Conservation (phyloP, 345 rosid genomes). For the Geranium brycei region DNA sequence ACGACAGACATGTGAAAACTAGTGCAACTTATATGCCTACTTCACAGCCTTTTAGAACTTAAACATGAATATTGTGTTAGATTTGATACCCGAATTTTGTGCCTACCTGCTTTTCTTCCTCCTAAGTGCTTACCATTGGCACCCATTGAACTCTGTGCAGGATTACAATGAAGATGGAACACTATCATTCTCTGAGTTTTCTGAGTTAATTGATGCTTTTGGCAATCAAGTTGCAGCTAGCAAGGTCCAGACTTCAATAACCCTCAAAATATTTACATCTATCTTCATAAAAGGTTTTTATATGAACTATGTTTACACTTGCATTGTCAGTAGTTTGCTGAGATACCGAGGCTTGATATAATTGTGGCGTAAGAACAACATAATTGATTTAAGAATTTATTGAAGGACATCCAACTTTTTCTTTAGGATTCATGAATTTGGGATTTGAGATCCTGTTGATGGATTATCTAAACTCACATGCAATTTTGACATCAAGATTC, state of each 20-base stretch:
- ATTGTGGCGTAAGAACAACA: neutral
- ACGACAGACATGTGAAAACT: neutral
- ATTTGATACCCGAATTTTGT: neutral
- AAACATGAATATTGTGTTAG: neutral
- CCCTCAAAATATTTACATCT: neutral
- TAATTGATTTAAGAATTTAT: neutral
- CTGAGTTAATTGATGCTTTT: constrained; percentile 62
- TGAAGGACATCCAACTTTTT: neutral
- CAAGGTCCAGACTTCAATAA: constrained; percentile 39
- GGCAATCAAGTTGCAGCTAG: constrained; percentile 66
- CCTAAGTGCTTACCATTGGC: constrained; percentile 3
- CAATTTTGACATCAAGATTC: neutral
- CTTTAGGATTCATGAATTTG: neutral
- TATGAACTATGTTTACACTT: neutral
- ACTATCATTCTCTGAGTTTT: constrained; percentile 73
- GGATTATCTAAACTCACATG: neutral
- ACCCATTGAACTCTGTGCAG: constrained; percentile 20
- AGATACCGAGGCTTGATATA: neutral
- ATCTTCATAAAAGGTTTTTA: neutral
- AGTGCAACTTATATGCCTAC: too few species aligned
- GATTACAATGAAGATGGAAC: constrained; percentile 77
- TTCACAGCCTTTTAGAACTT: neutral
- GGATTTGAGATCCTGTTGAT: neutral
- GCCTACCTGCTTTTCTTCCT: neutral
- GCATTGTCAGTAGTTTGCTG: neutral